Evolutionary conservation across 768 basidiomycete genomes (phyloP).

Genomic region (Lentinula detonsa): DNA sequence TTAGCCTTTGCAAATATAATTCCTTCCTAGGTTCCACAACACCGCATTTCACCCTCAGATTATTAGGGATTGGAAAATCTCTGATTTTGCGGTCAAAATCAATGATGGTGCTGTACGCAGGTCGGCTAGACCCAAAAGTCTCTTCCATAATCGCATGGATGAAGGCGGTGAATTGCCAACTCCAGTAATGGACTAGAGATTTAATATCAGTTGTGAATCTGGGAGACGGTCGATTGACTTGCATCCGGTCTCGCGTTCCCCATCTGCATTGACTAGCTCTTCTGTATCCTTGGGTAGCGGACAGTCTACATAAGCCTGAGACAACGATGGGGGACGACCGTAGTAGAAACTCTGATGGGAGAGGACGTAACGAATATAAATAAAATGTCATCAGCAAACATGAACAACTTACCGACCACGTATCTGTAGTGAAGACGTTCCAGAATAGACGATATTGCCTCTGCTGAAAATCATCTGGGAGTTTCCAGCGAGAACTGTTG

Average conservation of each 20-base stretch:
- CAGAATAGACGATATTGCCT: slow-evolving; percentile 57
- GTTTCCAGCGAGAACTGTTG: slow-evolving; percentile 53
- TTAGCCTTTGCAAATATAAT: slow-evolving; percentile 35
- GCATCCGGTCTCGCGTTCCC: slow-evolving; percentile 37
- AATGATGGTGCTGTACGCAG: slow-evolving; percentile 45
- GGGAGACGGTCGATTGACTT: slow-evolving; percentile 8
- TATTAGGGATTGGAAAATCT: slow-evolving; percentile 47
- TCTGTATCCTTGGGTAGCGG: slow-evolving; percentile 43
- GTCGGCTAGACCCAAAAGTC: slow-evolving; percentile 47
- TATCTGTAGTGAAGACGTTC: slow-evolving; percentile 61
- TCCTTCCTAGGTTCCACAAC: slow-evolving; percentile 12
- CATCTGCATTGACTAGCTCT: slow-evolving; percentile 24
- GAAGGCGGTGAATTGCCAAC: slow-evolving; percentile 46
- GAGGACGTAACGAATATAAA: neutral
- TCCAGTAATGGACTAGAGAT: slow-evolving; percentile 46
- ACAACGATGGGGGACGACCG: slow-evolving; percentile 55
- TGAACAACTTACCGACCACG: slow-evolving; percentile 42
- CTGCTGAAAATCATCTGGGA: slow-evolving; percentile 37
- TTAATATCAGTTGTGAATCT: neutral
- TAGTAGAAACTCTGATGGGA: slow-evolving; percentile 48
- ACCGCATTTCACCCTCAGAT: slow-evolving; percentile 33
- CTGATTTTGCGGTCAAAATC: slow-evolving; percentile 57
- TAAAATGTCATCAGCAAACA: neutral
- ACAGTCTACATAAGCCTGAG: slow-evolving; percentile 47
- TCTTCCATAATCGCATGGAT: slow-evolving; percentile 44